Evolutionary conservation across 1,139 yeast genomes (phyloP).

Genomic region (Magnusiomyces ingens): DNA sequence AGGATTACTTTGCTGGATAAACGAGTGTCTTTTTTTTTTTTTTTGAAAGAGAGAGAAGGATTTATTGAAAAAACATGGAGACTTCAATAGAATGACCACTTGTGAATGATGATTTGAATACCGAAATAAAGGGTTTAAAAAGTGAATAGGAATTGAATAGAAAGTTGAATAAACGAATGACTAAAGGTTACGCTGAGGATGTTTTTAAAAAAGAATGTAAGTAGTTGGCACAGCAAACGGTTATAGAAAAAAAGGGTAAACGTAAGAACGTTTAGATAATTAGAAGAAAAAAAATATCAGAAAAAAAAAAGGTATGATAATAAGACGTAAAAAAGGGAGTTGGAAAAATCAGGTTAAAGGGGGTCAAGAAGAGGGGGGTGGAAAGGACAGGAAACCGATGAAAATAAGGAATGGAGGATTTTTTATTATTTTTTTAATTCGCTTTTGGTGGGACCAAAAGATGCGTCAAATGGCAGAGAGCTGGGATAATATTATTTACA

Average conservation of each 20-base stretch:
- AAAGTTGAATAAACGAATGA: neutral
- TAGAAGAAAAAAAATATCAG: neutral
- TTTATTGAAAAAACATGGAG: too few relatives aligned
- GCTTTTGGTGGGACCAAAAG: neutral
- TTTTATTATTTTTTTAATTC: neutral
- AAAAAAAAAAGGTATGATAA: neutral
- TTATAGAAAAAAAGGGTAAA: too few relatives aligned
- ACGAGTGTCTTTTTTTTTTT: too few relatives aligned
- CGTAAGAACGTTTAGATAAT: too few relatives aligned
- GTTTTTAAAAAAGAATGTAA: too few relatives aligned
- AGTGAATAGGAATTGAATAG: neutral
- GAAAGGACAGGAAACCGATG: neutral
- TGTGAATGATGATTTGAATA: too few relatives aligned
- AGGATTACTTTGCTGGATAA: too few relatives aligned
- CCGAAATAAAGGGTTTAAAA: neutral
- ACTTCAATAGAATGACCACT: too few relatives aligned
- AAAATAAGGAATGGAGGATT: neutral
- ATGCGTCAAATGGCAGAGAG: too few relatives aligned
- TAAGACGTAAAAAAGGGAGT: neutral
- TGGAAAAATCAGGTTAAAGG: neutral
- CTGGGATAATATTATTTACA: too few relatives aligned
- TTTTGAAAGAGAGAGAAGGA: too few relatives aligned
- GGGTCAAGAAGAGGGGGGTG: slow-evolving; percentile 7
- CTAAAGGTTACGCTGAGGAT: neutral
- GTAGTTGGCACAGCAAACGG: too few relatives aligned